Base-by-base conservation (phyloP, 805 yeast genomes). In the Brettanomyces nanus region DNA sequence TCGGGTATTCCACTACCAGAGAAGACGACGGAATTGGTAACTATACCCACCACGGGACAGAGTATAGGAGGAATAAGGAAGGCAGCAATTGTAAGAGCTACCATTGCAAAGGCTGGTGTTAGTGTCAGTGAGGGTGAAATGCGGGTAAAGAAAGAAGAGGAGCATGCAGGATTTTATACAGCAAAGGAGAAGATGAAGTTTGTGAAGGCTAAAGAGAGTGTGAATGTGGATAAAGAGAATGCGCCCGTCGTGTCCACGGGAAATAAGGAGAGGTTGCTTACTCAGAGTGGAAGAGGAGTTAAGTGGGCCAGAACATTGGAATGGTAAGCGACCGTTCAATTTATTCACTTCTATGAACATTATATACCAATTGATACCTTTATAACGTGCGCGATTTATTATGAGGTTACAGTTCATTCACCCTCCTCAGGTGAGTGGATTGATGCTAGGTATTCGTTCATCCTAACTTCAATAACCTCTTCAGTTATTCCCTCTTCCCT, bases 1-100 rank as follows among this genome's bases (percentile, higher is more conserved):
- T 73, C 69, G 43, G 83, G 80, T 6, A 71, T 79, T 34, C 77
- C 79, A 10, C 53, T 78, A 14, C 86, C 85, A 0, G 77, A 70
- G 40, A 68, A 66, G 38, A 61, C 63, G 2, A 69, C 72, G 40
- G 83, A 77, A 49, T 60, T 73, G 15, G 82, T 77, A 4, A 75
- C 75, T 27, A 75, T 77, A 14, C 83, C 83, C 2, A 60, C 66
- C 0, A 49, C 61, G 6, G 63, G 60, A 1, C 60, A 62, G 2
- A 40, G 49, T 11, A 47, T 51, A 10, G 53, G 48, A 26, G 62
- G 63, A 3, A 46, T 54, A 13, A 46, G 50, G 14, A 59, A 58
- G 37, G 61, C 63, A 4, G 66, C 66, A 1, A 58, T 62, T 6
- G 61, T 62, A 4, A 48, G 54, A 35, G 66, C 65, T 1, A 41